These are phyloP conservation scores for Carex littledalei DNA, from an alignment of 176 grass and related monocot genomes.

Conservation along the genomic window DNA sequence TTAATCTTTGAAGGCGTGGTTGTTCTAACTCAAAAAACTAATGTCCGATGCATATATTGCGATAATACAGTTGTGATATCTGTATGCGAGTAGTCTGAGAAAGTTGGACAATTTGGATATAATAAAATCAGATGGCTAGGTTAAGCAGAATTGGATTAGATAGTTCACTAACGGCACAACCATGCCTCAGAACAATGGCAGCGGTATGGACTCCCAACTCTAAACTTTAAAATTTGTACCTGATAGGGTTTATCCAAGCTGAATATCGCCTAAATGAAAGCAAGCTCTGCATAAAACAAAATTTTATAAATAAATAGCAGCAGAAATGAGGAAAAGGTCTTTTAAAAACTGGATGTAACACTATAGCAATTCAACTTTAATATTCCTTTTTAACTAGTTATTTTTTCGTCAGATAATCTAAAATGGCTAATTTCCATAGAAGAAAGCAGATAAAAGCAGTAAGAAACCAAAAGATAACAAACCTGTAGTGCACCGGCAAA, in stretches of 20 bases:
- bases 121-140: not conserved
- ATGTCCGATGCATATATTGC: not conserved
- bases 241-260: conserved; percentile 93
- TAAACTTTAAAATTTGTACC: conserved; percentile 43
- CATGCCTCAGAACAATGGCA: not conserved
- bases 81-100: not conserved
- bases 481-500: conserved; percentile 98
- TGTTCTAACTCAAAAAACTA: not conserved
- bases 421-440: not conserved
- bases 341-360: not conserved
- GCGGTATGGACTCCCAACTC: not conserved
- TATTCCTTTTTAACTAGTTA: not conserved
- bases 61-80: not conserved
- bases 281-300: conserved; percentile 56
- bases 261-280: conserved; percentile 87
- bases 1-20: not conserved
- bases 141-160: not conserved
- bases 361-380: conserved; percentile 2
- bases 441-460: not conserved
- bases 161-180: not conserved
- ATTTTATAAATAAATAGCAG: conserved; percentile 22
- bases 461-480: not conserved
- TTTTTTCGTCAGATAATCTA: not conserved
- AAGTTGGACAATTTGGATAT: not conserved
- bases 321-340: conserved; percentile 6